Evolutionary conservation across 768 basidiomycete species (phyloP).

Genomic region (Austroboletus festivus): DNA sequence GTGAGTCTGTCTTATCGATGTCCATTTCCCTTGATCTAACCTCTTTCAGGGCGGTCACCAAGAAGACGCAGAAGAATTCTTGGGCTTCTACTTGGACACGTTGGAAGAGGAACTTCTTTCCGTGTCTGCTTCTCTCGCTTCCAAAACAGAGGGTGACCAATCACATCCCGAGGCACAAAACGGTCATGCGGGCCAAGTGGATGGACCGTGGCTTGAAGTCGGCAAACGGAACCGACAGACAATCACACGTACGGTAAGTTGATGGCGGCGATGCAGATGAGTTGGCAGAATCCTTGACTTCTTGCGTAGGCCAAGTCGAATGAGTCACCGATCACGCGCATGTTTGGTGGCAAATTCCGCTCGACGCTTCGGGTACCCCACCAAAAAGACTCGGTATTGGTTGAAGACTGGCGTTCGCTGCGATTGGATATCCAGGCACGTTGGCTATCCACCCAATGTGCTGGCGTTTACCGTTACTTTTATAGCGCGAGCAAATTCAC

Average conservation of each 20-base stretch:
- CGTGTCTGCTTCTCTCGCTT: slow-evolving; percentile 52
- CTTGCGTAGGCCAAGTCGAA: slow-evolving; percentile 60
- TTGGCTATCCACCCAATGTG: not conserved
- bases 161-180: slow-evolving; percentile 9
- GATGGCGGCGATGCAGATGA: slow-evolving; percentile 1
- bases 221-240: slow-evolving; percentile 82
- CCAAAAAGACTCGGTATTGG: slow-evolving; percentile 79
- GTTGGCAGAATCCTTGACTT: not conserved
- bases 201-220: slow-evolving; percentile 90
- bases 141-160: slow-evolving; percentile 32
- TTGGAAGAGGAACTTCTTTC: slow-evolving; percentile 87
- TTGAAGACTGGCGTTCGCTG: slow-evolving; percentile 90
- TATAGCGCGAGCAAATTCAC: slow-evolving; percentile 66
- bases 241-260: slow-evolving; percentile 73
- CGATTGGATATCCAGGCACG: slow-evolving; percentile 84
- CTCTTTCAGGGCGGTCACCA: slow-evolving; percentile 75
- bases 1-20: slow-evolving; percentile 42
- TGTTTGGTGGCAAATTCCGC: slow-evolving; percentile 92
- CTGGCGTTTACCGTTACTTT: too few relatives aligned
- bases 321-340: slow-evolving; percentile 85
- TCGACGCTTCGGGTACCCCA: slow-evolving; percentile 78
- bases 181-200: slow-evolving; percentile 34
- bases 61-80: slow-evolving; percentile 97
- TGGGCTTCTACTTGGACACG: slow-evolving; percentile 95
- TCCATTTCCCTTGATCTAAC: slow-evolving; percentile 1